Evolutionary conservation across 1,284 basidiomycete species (phyloP), one percentile per base, ranked within the genome.

Genomic region (Salmacisia buchloeana): DNA sequence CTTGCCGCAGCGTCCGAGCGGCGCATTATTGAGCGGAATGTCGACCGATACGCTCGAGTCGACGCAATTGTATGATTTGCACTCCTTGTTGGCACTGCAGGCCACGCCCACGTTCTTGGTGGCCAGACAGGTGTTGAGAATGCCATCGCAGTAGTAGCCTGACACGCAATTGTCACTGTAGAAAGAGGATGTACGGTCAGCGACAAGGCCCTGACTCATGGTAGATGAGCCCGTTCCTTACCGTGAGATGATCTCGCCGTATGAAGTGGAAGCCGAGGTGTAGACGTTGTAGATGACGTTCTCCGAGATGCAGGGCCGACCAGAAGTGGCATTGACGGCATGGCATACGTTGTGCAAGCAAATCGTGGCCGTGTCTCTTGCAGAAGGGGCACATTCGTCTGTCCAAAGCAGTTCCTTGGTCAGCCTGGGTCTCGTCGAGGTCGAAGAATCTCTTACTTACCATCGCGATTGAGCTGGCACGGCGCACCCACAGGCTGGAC

Each of bases 401-500:
- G 34, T n/a, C 13, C 7, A 27, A 38, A 49, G 45, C 31, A 5
- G 31, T 4, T 49, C 45, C 4, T 25, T 12, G 12, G 23, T 12
- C 4, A 29, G 5, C 4, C 23, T 12, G 45, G 5, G 45, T 12
- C 25, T 25, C 23, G 34, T 27, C n/a, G 34, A 33, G 34, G 46
- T 12, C 10, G 43, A 10, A 4, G 12, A 27, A 3, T 7, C 25
- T 25, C 27, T 13, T 43, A 60, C 59, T 12, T 38, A 60, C 59
- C 59, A 43, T 60, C 59, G 27, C 59, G 38, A 39, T 60, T 60
- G n/a, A 60, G 59, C 29, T 60, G 59, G 52, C 59, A 60, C 15
- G 59, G 39, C 29, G 45, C 21, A 39, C 59, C 59, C n/a, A 49
- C 45, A 27, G 18, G 18, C 31, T 31, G 59, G 34, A 45, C 33